Evolutionary conservation across 176 grass and related monocot genomes (phyloP).

Genomic region (barley (Hordeum vulgare)): DNA sequence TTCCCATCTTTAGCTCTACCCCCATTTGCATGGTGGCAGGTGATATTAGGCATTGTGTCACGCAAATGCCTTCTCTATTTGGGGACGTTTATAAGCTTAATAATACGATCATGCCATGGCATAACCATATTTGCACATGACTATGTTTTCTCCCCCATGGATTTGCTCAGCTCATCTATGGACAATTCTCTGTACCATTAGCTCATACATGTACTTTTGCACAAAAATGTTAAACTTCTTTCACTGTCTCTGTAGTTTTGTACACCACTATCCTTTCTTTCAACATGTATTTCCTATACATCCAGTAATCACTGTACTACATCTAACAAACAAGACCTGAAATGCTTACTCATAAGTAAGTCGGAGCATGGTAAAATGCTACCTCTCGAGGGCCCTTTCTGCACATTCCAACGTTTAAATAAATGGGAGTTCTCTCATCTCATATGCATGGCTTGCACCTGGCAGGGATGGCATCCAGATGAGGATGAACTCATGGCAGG

Average conservation of each 20-base stretch:
- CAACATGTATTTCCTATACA: background rate
- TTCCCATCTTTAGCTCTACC: background rate
- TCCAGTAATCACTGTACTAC: background rate
- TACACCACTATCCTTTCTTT: background rate
- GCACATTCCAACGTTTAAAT: background rate
- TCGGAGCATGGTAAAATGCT: background rate
- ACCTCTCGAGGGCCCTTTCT: background rate
- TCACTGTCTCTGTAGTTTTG: background rate
- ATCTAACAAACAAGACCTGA: background rate
- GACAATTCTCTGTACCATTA: background rate
- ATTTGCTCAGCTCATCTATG: background rate
- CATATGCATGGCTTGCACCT: conserved; percentile 24
- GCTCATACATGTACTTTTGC: background rate
- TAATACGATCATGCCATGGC: background rate
- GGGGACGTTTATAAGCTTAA: background rate
- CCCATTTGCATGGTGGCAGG: background rate
- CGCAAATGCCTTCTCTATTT: background rate
- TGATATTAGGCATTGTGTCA: background rate
- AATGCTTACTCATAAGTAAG: background rate
- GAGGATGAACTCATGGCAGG: conserved; percentile 90
- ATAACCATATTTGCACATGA: background rate
- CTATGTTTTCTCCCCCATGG: background rate
- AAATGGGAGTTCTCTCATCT: background rate
- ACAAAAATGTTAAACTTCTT: background rate
- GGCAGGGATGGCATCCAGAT: conserved; percentile 86